phyloP scores from a whole-genome alignment of 768 basidiomycete genomes.

The Boletus sp. region DNA sequence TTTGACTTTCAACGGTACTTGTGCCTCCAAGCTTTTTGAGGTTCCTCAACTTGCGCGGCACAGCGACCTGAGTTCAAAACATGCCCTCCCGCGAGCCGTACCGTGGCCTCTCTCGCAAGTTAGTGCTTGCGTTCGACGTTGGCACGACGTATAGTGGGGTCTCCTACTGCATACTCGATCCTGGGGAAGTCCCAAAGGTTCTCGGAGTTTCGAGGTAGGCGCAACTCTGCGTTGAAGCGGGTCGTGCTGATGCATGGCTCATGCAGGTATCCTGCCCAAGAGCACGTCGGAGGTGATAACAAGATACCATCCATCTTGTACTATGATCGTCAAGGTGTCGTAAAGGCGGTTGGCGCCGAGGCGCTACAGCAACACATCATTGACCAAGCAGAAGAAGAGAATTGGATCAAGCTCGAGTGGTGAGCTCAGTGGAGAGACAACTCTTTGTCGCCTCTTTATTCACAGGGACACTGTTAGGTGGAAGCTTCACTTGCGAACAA shows the following conservation, averaged over 20 bases:
- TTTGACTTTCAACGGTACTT: background rate
- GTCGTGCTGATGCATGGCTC: background rate
- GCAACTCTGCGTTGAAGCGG: background rate
- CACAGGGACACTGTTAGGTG: slow-evolving; percentile 19
- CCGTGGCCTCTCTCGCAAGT: slow-evolving; percentile 37
- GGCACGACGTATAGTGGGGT: slow-evolving; percentile 44
- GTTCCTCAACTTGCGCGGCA: background rate
- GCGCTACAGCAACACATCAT: slow-evolving; percentile 34
- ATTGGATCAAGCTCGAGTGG: slow-evolving; percentile 40
- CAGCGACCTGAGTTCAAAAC: background rate
- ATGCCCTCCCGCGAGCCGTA: slow-evolving; percentile 34
- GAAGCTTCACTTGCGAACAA: slow-evolving; percentile 36
- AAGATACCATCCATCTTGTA: slow-evolving; percentile 49
- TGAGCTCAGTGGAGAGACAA: slow-evolving; percentile 5
- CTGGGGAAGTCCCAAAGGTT: slow-evolving; percentile 33
- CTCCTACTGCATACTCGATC: slow-evolving; percentile 35
- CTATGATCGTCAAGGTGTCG: slow-evolving; percentile 39
- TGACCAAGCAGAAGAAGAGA: slow-evolving; percentile 38
- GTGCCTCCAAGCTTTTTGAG: background rate
- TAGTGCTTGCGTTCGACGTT: slow-evolving; percentile 43
- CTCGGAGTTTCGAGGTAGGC: slow-evolving; percentile 26
- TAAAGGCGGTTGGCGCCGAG: slow-evolving; percentile 45
- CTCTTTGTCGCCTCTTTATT: background rate
- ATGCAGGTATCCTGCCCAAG: slow-evolving; percentile 44
- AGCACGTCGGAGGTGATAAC: slow-evolving; percentile 41